Percentiles rank a stretch among this genome's conserved stretches.
phyloP scores from a whole-genome alignment of 495 filamentous ascomycete genomes.

The Aspergillus sparsus region DNA sequence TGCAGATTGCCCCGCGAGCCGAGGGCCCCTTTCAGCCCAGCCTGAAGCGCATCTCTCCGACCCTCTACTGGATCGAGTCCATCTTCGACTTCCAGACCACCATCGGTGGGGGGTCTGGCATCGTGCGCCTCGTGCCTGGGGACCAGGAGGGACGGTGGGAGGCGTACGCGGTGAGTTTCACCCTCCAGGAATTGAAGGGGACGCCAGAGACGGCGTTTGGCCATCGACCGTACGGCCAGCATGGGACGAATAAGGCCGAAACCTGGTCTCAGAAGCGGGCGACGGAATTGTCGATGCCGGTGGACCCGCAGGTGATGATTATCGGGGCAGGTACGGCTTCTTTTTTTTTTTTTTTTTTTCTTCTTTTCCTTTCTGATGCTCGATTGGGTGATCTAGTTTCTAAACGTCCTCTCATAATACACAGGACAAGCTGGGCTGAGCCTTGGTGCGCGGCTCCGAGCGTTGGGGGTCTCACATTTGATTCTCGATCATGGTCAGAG shows the following conservation, averaged over 20 bases:
- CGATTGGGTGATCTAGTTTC: constrained; percentile 31
- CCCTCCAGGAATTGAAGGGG: constrained; percentile 52
- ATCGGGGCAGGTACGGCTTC: too few species aligned
- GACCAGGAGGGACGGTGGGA: constrained; percentile 49
- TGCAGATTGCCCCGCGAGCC: too few species aligned
- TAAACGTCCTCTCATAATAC: neutral
- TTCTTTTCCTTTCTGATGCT: too few species aligned
- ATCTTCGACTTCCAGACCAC: constrained; percentile 54
- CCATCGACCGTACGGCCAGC: constrained; percentile 53
- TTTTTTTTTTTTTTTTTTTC: too few species aligned
- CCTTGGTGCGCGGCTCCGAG: constrained; percentile 65
- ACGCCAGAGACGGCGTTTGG: constrained; percentile 53
- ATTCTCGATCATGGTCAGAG: constrained; percentile 65
- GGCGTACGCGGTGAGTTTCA: constrained; percentile 63
- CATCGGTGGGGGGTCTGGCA: constrained; percentile 57
- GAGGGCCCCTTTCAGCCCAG: too few species aligned
- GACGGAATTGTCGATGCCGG: constrained; percentile 54
- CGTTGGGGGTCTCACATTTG: constrained; percentile 60
- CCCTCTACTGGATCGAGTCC: constrained; percentile 55
- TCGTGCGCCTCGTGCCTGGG: constrained; percentile 56
- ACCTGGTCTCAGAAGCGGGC: constrained; percentile 31
- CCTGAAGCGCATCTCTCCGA: too few species aligned
- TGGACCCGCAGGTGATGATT: constrained; percentile 64
- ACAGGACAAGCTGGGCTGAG: constrained; percentile 56
- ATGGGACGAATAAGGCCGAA: constrained; percentile 52